phyloP scores from a whole-genome alignment of 768 basidiomycete genomes.

The Leccinum aurantiacum region DNA sequence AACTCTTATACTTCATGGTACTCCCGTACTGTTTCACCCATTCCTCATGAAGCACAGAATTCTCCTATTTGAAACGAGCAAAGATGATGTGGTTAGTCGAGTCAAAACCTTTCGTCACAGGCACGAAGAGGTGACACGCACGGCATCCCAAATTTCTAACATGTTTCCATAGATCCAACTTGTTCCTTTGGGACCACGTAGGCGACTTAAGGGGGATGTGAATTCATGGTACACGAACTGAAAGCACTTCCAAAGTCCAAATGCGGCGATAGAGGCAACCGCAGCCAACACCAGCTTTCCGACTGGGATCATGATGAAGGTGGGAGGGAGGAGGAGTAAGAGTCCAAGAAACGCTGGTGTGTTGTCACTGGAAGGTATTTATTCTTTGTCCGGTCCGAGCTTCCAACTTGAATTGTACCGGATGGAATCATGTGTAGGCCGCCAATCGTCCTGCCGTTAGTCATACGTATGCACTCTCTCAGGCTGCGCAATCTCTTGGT shows the following conservation, averaged over 20 bases:
- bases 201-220: constrained; percentile 42
- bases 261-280: neutral
- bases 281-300: constrained; percentile 2
- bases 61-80: constrained; percentile 3
- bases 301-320: constrained; percentile 6
- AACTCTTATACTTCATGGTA: constrained; percentile 13
- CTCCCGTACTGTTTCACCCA: constrained; percentile 17
- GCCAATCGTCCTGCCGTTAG: no score
- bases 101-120: no score
- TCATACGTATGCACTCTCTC: no score
- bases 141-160: constrained; percentile 43
- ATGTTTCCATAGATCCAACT: constrained; percentile 53
- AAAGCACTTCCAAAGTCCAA: constrained; percentile 10
- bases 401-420: no score
- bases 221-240: constrained; percentile 32
- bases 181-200: constrained; percentile 46
- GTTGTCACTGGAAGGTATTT: no score
- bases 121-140: constrained; percentile 18
- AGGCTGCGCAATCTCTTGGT: no score
- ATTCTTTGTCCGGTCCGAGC: no score
- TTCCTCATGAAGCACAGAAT: constrained; percentile 10
- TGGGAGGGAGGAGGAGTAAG: no score
- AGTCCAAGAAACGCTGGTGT: no score
- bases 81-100: neutral
- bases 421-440: no score